Percentiles rank a stretch among this genome's conserved stretches.
phyloP scores from a whole-genome alignment of 345 rosid species.

The Firmiana major region DNA sequence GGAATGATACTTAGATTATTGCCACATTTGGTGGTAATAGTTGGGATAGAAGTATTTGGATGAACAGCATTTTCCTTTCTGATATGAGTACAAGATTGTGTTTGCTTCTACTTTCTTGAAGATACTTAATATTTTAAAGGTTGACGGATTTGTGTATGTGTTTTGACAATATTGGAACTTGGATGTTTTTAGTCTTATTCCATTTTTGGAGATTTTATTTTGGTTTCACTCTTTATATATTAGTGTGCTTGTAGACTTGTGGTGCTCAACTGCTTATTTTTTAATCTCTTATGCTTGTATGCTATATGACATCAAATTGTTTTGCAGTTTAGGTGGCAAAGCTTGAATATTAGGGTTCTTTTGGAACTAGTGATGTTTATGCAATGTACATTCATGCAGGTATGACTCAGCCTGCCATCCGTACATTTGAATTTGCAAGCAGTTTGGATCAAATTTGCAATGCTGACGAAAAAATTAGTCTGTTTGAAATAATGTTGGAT shows the following conservation, averaged over 20 bases:
- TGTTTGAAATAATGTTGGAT: slow-evolving; percentile 77
- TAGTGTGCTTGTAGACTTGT: not conserved
- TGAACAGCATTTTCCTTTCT: not conserved
- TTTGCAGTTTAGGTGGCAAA: not conserved
- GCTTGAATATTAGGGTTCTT: not conserved
- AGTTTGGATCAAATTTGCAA: slow-evolving; percentile 30
- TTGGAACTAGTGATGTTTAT: slow-evolving; percentile 6
- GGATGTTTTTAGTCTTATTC: not conserved
- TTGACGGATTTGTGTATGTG: not conserved
- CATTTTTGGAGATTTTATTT: not conserved
- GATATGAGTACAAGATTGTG: no score
- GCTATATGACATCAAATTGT: not conserved
- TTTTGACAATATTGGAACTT: not conserved
- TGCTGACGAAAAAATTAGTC: slow-evolving; percentile 28
- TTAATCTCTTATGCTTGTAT: not conserved
- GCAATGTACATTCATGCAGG: slow-evolving; percentile 34
- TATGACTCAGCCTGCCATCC: slow-evolving; percentile 55
- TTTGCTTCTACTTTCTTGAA: not conserved
- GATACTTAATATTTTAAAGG: not conserved
- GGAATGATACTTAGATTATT: not conserved
- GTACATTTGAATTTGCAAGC: slow-evolving; percentile 56
- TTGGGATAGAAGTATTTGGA: not conserved
- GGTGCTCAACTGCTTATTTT: not conserved
- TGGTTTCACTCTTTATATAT: not conserved
- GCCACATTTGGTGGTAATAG: not conserved